A percentile compares a stretch with the other conserved stretches of the same genome.
Conservation (phyloP, 371 early-diverging fungal species). For the Apophysomyces sp. region DNA sequence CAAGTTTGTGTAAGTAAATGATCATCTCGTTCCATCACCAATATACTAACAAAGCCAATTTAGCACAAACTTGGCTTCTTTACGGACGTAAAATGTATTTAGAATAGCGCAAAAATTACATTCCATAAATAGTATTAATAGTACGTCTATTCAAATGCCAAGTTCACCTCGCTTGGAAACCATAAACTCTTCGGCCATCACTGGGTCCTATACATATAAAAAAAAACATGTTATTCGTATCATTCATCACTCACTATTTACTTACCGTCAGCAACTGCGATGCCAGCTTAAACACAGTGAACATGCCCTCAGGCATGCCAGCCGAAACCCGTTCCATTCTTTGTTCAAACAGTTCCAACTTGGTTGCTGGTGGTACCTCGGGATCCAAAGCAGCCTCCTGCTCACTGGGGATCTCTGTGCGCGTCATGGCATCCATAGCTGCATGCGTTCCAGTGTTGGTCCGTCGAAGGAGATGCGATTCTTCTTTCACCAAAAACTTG, state of each 20-base stretch:
- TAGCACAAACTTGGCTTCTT: too few species aligned
- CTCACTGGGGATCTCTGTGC: slow-evolving; percentile 36
- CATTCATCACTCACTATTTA: neutral
- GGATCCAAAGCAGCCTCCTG: slow-evolving; percentile 32
- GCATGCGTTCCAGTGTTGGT: slow-evolving; percentile 17
- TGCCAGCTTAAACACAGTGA: slow-evolving; percentile 35
- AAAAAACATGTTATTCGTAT: neutral
- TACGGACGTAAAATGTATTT: too few species aligned
- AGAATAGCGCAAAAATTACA: neutral
- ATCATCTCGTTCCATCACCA: too few species aligned
- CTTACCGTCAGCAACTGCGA: slow-evolving; percentile 32
- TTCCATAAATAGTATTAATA: too few species aligned
- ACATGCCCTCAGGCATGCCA: slow-evolving; percentile 31
- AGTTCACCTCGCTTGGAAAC: slow-evolving; percentile 3
- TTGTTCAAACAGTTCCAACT: slow-evolving; percentile 36
- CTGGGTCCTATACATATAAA: slow-evolving; percentile 29
- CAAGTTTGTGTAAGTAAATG: too few species aligned
- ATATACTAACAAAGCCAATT: too few species aligned
- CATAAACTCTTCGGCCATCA: slow-evolving; percentile 18
- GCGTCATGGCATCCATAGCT: slow-evolving; percentile 42
- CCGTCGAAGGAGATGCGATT: slow-evolving; percentile 3
- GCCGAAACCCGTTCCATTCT: slow-evolving; percentile 32
- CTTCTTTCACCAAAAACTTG: slow-evolving; percentile 30
- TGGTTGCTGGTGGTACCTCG: slow-evolving; percentile 26
- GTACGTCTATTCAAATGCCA: neutral